Conservation (phyloP, 108 stramenopile species). For the Cyclotella atomus region DNA sequence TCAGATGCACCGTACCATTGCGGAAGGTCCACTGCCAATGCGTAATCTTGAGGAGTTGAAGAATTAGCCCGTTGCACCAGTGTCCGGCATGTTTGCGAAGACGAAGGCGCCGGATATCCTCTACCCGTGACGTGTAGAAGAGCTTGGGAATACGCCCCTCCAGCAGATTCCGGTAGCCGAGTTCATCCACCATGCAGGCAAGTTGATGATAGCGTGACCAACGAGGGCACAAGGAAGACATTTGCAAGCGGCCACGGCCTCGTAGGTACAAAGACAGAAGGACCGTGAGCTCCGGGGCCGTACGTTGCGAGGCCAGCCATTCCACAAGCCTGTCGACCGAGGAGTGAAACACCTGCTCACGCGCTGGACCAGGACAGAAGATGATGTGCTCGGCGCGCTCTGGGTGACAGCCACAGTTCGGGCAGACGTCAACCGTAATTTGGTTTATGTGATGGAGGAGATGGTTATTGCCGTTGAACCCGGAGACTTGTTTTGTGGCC, state of each 20-base stretch:
- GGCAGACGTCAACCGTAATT: no score
- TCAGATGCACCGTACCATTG: not conserved
- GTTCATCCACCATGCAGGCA: not conserved
- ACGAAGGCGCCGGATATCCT: not conserved
- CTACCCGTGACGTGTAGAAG: not conserved
- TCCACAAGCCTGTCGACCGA: constrained; percentile 1
- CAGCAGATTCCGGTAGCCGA: not conserved
- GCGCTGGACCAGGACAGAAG: not conserved
- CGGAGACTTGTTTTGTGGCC: constrained; percentile 5
- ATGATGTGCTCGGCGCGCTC: not conserved
- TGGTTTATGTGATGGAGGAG: not conserved
- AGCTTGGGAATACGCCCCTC: not conserved
- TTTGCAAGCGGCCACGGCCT: not conserved
- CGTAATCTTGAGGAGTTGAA: not conserved
- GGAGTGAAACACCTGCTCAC: not conserved
- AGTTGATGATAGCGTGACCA: not conserved
- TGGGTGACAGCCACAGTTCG: not conserved
- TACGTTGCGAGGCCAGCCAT: not conserved
- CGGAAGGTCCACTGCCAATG: not conserved
- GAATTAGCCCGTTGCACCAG: not conserved
- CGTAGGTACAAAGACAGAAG: not conserved
- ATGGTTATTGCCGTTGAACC: not conserved
- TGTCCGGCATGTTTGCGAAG: constrained; percentile 3
- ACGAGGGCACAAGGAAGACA: not conserved
- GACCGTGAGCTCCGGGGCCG: not conserved